A percentile compares a stretch with the other conserved stretches of the same genome.
phyloP scores from a whole-genome alignment of 1,284 basidiomycete species.

The Sporisorium iseilematis-ciliati region DNA sequence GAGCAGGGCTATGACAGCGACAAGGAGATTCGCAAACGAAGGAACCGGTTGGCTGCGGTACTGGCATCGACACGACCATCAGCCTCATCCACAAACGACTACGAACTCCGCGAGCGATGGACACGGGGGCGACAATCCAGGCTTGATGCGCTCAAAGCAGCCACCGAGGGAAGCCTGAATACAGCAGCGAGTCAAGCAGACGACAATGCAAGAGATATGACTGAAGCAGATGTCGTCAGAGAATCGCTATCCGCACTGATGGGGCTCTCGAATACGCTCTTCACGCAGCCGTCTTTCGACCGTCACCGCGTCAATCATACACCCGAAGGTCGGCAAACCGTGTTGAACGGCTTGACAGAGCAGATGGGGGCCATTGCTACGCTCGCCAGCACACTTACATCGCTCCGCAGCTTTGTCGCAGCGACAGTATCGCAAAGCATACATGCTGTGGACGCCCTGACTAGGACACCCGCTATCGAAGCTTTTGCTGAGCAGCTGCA shows the following conservation, averaged over 20 bases:
- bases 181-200: neutral
- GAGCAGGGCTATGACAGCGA: slow-evolving; percentile 42
- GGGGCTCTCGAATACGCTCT: slow-evolving; percentile 27
- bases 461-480: slow-evolving; percentile 38
- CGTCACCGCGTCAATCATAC: neutral
- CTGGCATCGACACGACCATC: slow-evolving; percentile 11
- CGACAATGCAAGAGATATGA: neutral
- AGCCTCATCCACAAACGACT: slow-evolving; percentile 12
- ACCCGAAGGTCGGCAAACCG: neutral
- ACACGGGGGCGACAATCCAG: slow-evolving; percentile 4
- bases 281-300: neutral
- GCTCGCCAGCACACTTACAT: slow-evolving; percentile 16
- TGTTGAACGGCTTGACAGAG: slow-evolving; percentile 11
- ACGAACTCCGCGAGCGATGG: slow-evolving; percentile 27
- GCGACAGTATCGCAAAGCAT: slow-evolving; percentile 23
- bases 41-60: slow-evolving; percentile 19
- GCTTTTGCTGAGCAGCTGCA: slow-evolving; percentile 45
- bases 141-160: neutral
- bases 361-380: slow-evolving; percentile 17
- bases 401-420: slow-evolving; percentile 22
- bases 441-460: slow-evolving; percentile 27
- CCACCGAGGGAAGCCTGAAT: neutral
- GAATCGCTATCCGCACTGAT: slow-evolving; percentile 31
- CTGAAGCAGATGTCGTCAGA: slow-evolving; percentile 35
- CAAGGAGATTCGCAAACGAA: slow-evolving; percentile 20